These are phyloP conservation scores for Protea cynaroides DNA, from an alignment of 164 flowering plant species.

Conservation along the genomic window DNA sequence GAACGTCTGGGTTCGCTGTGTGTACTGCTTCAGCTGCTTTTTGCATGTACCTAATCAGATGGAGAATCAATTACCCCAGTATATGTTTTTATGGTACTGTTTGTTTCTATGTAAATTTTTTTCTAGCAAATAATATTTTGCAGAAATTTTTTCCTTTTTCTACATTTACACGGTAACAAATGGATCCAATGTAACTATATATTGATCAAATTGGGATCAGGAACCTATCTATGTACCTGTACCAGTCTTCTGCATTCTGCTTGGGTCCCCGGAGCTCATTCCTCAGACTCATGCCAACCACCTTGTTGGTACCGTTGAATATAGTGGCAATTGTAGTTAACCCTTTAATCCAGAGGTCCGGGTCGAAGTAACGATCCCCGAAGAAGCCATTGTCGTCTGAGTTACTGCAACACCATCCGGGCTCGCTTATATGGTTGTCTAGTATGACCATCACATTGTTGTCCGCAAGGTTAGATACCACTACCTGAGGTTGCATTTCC, in stretches of 20 bases:
- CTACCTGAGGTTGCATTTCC: conserved; percentile 33
- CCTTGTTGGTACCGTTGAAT: conserved; percentile 44
- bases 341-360: conserved; percentile 63
- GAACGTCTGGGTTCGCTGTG: conserved; percentile 62
- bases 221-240: conserved; percentile 37
- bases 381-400: conserved; percentile 84
- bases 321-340: conserved; percentile 57
- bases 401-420: conserved; percentile 86
- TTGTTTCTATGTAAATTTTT: too few species aligned
- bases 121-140: too few species aligned
- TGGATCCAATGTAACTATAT: too few species aligned
- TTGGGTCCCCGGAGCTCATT: conserved; percentile 82
- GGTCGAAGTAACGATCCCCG: conserved; percentile 65
- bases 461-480: conserved; percentile 53
- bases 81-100: too few species aligned
- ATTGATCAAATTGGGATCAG: too few species aligned
- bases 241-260: conserved; percentile 63
- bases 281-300: conserved; percentile 85
- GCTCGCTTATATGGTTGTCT: conserved; percentile 81
- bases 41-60: conserved; percentile 59
- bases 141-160: too few species aligned
- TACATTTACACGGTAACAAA: too few species aligned
- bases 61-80: too few species aligned
- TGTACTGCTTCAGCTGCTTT: conserved; percentile 89
- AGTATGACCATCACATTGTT: conserved; percentile 73